Evolutionary conservation across 805 yeast genomes (phyloP), one percentile per base, ranked within the genome.

Genomic region (Saccharomycopsis olivae): DNA sequence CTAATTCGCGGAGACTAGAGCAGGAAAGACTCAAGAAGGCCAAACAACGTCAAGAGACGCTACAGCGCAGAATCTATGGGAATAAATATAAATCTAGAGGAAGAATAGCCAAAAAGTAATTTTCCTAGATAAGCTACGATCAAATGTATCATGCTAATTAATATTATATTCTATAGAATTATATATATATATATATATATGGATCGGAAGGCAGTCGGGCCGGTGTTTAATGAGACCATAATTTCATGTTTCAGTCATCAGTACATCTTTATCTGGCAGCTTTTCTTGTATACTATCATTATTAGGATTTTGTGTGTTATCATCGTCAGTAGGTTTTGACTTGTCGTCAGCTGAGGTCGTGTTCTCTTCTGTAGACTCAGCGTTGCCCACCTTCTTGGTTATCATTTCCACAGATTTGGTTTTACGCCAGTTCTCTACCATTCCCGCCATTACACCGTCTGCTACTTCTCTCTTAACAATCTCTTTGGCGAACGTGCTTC

Each of bases 381-480:
- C 23, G 18, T 35, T 29, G 4, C 17, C 31, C 11, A 17, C 31
- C 6, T 33, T 6, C 3, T 29, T 2, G 9, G 20, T 5, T 19
- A 23, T 23, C n/a, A 16, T 14, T 23, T 42, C 48, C 11, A 45
- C 43, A 19, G 31, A 21, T 29, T 45, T 45, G 13, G 39, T 32
- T 11, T 28, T 37, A 17, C 38, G 33, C 49, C 49, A 46, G 28
- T 46, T 43, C 21, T 40, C 45, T 3, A 43, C 43, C 49, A 46
- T 46, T 14, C 37, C 43, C 15, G 36, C 35, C 2, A 36, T 36
- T 13, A 46, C 35, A 15, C 31, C 31, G 20, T 39, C 47, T 9
- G 41, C 45, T 5, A 43, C 42, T 27, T 46, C 47, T 29, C 40
- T 20, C 21, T 46, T 43, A 13, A 40, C 20, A 5, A 46, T 41